Evolutionary conservation across 768 basidiomycete genomes (phyloP).

Genomic region (Phlebiopsis gigantea): DNA sequence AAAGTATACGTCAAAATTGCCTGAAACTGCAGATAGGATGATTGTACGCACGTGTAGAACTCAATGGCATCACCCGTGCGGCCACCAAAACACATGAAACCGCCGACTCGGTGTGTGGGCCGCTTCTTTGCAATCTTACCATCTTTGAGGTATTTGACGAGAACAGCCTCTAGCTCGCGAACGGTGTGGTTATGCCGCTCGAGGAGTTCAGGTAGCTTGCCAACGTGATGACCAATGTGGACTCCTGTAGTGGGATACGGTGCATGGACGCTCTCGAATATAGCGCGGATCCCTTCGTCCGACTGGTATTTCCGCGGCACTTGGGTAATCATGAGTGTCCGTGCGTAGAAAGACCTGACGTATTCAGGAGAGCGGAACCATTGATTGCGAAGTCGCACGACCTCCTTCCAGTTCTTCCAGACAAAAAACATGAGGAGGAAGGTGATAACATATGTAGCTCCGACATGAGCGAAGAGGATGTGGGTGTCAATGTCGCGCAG

Average conservation of each 20-base stretch:
- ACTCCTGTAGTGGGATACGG: conserved; percentile 92
- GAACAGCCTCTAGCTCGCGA: conserved; percentile 81
- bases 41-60: conserved; percentile 70
- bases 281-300: conserved; percentile 75
- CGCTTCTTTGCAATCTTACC: conserved; percentile 75
- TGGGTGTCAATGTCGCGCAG: conserved; percentile 75
- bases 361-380: conserved; percentile 94
- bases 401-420: conserved; percentile 68
- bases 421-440: conserved; percentile 66
- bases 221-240: conserved; percentile 83
- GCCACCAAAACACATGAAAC: conserved; percentile 79
- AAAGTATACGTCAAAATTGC: conserved; percentile 5
- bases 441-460: conserved; percentile 76
- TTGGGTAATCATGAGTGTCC: conserved; percentile 78
- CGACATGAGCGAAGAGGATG: conserved; percentile 81
- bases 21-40: background rate
- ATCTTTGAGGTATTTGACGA: conserved; percentile 87
- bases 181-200: conserved; percentile 93
- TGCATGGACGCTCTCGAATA: conserved; percentile 65
- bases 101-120: conserved; percentile 77
- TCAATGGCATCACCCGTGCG: conserved; percentile 88
- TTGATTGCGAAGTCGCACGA: conserved; percentile 71
- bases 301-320: conserved; percentile 79
- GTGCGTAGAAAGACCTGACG: conserved; percentile 84
- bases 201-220: conserved; percentile 83